Evolutionary conservation across 2,329 filamentous ascomycete genomes (phyloP).

Genomic region (Esteya vermicola): DNA sequence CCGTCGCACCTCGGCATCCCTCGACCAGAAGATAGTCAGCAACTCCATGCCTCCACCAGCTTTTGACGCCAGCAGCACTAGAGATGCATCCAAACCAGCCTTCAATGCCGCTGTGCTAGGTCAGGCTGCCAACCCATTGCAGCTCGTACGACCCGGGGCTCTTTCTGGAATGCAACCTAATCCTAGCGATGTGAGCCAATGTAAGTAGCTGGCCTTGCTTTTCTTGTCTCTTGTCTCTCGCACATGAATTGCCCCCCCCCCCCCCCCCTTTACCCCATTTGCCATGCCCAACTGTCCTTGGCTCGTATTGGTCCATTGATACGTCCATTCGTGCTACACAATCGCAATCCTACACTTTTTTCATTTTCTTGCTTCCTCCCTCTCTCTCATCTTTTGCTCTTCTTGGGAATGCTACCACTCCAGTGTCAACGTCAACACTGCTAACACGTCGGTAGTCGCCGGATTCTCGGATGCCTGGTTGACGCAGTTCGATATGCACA

Average conservation of each 20-base stretch:
- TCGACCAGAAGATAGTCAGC: constrained; percentile 31
- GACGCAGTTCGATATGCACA: constrained; percentile 82
- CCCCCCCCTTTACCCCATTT: not conserved
- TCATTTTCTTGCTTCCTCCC: not conserved
- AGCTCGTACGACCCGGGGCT: constrained; percentile 58
- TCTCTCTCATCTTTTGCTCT: not conserved
- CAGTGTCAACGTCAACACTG: not conserved
- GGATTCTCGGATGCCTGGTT: constrained; percentile 76
- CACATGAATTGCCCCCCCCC: constrained; percentile 3
- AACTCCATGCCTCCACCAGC: constrained; percentile 42
- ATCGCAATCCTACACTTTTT: no score
- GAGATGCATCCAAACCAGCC: constrained; percentile 24
- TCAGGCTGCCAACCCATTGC: constrained; percentile 40
- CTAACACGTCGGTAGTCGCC: constrained; percentile 38
- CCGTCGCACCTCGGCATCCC: constrained; percentile 35
- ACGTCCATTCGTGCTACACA: no score
- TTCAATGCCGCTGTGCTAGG: constrained; percentile 30
- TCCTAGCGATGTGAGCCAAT: constrained; percentile 52
- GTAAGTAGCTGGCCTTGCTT: constrained; percentile 34
- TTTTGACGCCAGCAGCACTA: constrained; percentile 20
- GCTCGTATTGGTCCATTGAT: no score
- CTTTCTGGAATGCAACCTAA: constrained; percentile 52
- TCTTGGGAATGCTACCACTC: not conserved
- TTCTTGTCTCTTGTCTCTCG: not conserved
- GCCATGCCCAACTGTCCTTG: no score